phyloP scores from a whole-genome alignment of 1,284 basidiomycete species.

The Sanghuangporus baumii region DNA sequence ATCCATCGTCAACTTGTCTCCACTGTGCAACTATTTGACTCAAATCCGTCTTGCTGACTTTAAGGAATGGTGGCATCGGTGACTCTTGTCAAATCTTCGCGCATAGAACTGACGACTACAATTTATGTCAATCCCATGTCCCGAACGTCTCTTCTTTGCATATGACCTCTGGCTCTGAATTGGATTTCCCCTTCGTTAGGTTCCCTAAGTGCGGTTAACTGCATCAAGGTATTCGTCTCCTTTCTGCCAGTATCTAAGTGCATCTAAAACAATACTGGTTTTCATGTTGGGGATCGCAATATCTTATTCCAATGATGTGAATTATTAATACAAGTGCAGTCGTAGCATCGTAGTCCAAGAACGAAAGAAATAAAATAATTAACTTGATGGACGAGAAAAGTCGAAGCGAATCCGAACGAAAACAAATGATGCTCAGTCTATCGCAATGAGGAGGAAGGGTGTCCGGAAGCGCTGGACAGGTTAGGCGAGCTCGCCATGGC shows the following conservation, averaged over 20 bases:
- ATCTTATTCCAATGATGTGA: neutral
- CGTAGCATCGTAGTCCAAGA: neutral
- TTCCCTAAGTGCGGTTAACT: too few relatives aligned
- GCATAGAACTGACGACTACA: neutral
- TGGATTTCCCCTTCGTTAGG: neutral
- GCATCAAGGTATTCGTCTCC: too few relatives aligned
- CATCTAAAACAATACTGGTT: neutral
- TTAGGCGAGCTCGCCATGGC: conserved; percentile 50
- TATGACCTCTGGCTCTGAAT: neutral
- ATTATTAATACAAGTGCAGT: conserved; percentile 10
- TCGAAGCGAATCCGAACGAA: neutral
- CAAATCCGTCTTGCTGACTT: neutral
- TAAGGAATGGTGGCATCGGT: neutral
- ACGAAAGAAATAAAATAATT: neutral
- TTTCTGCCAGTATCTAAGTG: neutral
- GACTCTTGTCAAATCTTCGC: neutral
- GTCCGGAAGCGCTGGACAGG: neutral
- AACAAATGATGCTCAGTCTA: neutral
- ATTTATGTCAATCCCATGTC: neutral
- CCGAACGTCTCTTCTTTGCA: neutral
- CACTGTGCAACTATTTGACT: too few relatives aligned
- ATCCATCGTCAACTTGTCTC: too few relatives aligned
- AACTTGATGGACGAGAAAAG: neutral
- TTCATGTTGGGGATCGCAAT: neutral
- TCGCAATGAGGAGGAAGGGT: neutral